Evolutionary conservation across 257 asterid genomes (phyloP).

Genomic region (Solanum dulcamara): DNA sequence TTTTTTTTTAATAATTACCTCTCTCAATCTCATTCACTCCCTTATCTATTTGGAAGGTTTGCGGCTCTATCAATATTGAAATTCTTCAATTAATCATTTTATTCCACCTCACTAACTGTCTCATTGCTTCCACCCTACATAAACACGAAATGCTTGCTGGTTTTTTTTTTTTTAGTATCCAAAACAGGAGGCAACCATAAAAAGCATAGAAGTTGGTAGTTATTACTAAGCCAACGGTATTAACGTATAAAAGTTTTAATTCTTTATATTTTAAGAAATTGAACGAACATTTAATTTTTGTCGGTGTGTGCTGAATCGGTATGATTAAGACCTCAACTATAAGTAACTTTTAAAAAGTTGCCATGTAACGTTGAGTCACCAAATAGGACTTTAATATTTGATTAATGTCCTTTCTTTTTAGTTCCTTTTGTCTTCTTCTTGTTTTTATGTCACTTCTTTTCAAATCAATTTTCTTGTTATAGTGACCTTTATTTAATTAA

Average conservation of each 20-base stretch:
- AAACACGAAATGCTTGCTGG: not conserved
- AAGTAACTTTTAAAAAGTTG: not conserved
- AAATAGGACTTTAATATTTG: slow-evolving; percentile 19
- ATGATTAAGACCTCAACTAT: slow-evolving; percentile 27
- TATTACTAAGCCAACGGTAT: slow-evolving; percentile 6
- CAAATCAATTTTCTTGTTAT: slow-evolving; percentile 1
- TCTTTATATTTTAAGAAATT: not conserved
- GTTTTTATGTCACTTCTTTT: not conserved
- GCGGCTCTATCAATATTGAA: not conserved
- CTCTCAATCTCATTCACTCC: not conserved
- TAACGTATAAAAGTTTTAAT: not conserved
- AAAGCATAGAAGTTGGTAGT: not conserved
- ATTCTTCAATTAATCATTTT: not conserved
- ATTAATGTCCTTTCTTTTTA: not conserved
- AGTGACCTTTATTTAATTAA: not conserved
- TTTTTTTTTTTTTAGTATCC: not conserved
- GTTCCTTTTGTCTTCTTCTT: slow-evolving; percentile 1
- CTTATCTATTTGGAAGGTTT: not conserved
- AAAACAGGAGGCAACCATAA: not conserved
- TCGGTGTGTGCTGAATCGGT: slow-evolving; percentile 1
- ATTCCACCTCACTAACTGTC: not conserved
- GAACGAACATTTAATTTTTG: not conserved
- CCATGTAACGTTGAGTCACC: slow-evolving; percentile 54
- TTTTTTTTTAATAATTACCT: not conserved
- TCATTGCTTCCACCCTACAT: no score